A percentile compares a stretch with the other conserved stretches of the same genome.
These are phyloP conservation scores for Leptodermis oblonga DNA, from an alignment of 257 asterid genomes.

Conservation along the genomic window DNA sequence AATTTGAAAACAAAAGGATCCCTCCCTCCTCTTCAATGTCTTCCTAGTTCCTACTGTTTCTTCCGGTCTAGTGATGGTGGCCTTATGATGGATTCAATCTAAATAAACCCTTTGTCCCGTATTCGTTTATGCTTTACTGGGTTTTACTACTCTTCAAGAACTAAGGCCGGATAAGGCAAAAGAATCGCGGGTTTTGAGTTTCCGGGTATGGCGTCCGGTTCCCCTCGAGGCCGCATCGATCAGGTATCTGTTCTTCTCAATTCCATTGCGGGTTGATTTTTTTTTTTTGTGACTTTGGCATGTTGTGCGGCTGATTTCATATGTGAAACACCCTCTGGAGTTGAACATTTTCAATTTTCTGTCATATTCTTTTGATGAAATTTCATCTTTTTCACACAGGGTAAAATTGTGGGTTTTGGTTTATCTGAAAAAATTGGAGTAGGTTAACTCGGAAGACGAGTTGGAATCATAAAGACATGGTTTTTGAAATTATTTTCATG, in stretches of 20 bases:
- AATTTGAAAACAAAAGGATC: conserved; percentile 13
- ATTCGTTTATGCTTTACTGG: neutral
- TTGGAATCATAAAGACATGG: neutral
- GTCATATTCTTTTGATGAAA: neutral
- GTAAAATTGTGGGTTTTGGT: neutral
- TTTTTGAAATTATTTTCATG: neutral
- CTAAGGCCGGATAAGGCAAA: neutral
- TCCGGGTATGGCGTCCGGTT: conserved; percentile 22
- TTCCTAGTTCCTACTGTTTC: neutral
- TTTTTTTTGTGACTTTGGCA: neutral
- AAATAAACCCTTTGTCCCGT: neutral
- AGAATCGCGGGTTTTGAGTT: neutral
- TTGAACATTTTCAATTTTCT: neutral
- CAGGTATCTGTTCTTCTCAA: conserved; percentile 37
- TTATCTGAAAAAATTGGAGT: neutral
- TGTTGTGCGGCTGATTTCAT: neutral
- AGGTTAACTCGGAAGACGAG: neutral
- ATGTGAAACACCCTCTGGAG: neutral
- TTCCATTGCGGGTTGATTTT: neutral
- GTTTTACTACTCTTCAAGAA: neutral
- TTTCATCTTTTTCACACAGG: neutral
- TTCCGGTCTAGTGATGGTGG: neutral
- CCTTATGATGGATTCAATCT: conserved; percentile 4
- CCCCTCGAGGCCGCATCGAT: conserved; percentile 39
- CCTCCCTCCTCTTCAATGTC: neutral